Base-by-base conservation (phyloP, 164 flowering plant species). In the Akebia trifoliata region DNA sequence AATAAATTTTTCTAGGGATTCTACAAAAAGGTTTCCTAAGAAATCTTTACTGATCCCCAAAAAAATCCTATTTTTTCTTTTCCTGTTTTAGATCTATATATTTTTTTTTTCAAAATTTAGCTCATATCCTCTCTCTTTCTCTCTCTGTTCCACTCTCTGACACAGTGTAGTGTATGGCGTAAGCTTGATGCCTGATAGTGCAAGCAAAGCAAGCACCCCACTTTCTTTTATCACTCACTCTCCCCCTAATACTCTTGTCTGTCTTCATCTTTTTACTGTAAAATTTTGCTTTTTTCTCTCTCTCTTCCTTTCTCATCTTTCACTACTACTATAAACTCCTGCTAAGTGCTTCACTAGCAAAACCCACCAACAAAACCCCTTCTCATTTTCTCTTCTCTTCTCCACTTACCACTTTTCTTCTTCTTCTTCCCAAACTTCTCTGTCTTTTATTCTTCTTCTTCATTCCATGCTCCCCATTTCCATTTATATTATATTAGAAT, bases 151-250 rank as follows among this genome's bases (percentile, higher is more conserved):
- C 49, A 21, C 75, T 64, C 71, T 74, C 90, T 78, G 83, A 85
- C 84, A 83, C 79, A 56, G 75, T 67, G 73, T 77, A 74, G 74
- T 63, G 69, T 62, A 73, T 82, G 87, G 83, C 75, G 82, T 80
- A 85, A 83, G 84, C 78, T 73, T 72, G 88, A 78, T 88, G 81
- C 71, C 88, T 82, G 88, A 78, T 83, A 82, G 81, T 82, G 88
- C 90, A 87, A 87, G 96, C 92, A 83, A 88, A 88, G 96, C 87
- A 82, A 82, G 63, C 68, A 65, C 76, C 66, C 43, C 61, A 57
- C 56, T 68, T 73, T 61, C 69, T 64, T 53, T 64, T 52, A 20
- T 54, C 58, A 46, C 60, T 45, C 52, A 21, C 21, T 54, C 57
- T 54, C 56, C 45, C n/a, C 59, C 64, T 42, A 44, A 65, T 36